These are phyloP conservation scores for Styphnolobium japonicum DNA, from an alignment of 306 rosid species.

Conservation along the genomic window DNA sequence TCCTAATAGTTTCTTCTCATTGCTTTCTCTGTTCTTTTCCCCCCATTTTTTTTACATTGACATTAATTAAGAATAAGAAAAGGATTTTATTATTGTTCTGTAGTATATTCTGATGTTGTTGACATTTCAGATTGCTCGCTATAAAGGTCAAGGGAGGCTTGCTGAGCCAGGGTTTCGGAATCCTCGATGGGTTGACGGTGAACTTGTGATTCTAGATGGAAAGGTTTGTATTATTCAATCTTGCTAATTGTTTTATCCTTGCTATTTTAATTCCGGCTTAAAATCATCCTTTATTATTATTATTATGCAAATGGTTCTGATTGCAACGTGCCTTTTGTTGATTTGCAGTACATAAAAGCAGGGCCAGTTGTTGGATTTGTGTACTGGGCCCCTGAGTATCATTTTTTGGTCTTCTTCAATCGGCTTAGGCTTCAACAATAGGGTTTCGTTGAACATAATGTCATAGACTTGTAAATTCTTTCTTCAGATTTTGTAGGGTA, in stretches of 20 bases:
- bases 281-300: neutral
- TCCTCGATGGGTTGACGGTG: slow-evolving; percentile 99
- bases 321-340: slow-evolving; percentile 18
- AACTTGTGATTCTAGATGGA: slow-evolving; percentile 96
- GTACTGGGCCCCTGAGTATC: slow-evolving; percentile 92
- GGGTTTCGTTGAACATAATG: slow-evolving; percentile 38
- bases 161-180: slow-evolving; percentile 94
- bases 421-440: slow-evolving; percentile 88
- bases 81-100: neutral
- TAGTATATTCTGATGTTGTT: slow-evolving; percentile 17
- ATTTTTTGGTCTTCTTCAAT: slow-evolving; percentile 91
- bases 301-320: slow-evolving; percentile 11
- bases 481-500: slow-evolving; percentile 54
- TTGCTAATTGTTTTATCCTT: slow-evolving; percentile 8
- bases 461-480: slow-evolving; percentile 46
- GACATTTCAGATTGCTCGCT: slow-evolving; percentile 77
- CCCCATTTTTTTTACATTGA: neutral
- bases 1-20: slow-evolving; percentile 17
- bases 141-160: slow-evolving; percentile 96
- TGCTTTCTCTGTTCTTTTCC: slow-evolving; percentile 7
- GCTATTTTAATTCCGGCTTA: slow-evolving; percentile 1
- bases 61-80: neutral
- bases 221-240: slow-evolving; percentile 50
- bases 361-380: slow-evolving; percentile 98
- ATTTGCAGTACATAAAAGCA: slow-evolving; percentile 88